Conservation (phyloP, 805 yeast species). For the Cyberlindnera misumaiensis region DNA sequence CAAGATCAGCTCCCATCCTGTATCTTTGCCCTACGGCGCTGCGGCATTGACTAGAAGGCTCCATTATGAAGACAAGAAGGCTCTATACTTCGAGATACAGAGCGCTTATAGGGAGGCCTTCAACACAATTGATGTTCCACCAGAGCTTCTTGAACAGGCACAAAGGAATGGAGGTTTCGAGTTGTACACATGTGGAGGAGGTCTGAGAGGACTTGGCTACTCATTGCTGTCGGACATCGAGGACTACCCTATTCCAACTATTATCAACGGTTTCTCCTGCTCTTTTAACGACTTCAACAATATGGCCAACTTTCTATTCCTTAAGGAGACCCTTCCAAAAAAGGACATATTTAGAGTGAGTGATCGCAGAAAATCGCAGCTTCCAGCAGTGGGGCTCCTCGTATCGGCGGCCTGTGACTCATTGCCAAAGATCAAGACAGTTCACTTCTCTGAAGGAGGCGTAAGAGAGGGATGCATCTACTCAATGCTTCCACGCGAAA, state of each 20-base stretch:
- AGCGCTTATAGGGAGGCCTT: conserved; percentile 44
- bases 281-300: conserved; percentile 44
- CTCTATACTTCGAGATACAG: conserved; percentile 46
- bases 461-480: conserved; percentile 71
- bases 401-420: conserved; percentile 57
- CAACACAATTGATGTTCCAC: conserved; percentile 45
- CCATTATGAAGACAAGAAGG: conserved; percentile 41
- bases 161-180: conserved; percentile 52
- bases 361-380: conserved; percentile 55
- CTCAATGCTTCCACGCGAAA: conserved; percentile 49
- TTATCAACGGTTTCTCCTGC: conserved; percentile 63
- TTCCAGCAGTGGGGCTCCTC: conserved; percentile 63
- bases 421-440: conserved; percentile 51
- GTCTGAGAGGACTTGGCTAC: conserved; percentile 65
- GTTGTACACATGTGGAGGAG: conserved; percentile 68
- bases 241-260: conserved; percentile 61
- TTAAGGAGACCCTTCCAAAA: conserved; percentile 42
- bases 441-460: conserved; percentile 72
- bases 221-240: conserved; percentile 43
- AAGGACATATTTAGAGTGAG: conserved; percentile 55
- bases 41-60: conserved; percentile 56
- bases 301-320: conserved; percentile 43
- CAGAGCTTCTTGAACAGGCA: conserved; percentile 43
- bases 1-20: conserved; percentile 47
- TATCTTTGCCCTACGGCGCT: conserved; percentile 68